Base-by-base conservation (phyloP, 805 yeast species). In the Pichia sporocuriosa region DNA sequence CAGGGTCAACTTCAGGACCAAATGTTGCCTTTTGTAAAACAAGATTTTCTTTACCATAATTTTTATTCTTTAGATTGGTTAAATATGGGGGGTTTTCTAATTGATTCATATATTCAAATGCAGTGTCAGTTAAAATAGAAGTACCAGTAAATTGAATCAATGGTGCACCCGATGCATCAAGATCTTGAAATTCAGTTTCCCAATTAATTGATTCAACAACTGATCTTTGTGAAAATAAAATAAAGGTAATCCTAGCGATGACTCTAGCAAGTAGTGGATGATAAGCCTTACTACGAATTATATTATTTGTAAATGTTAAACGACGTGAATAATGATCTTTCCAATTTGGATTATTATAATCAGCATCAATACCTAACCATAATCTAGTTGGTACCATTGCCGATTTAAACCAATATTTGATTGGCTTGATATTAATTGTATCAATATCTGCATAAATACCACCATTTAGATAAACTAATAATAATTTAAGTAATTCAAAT, bases 381-480 rank as follows among this genome's bases (percentile, higher is more conserved):
- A 48, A 17, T 50, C 44, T 43, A 31, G 52, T 47, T 16, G 38
- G 29, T 6, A 48, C 8, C 32, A 41, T 43, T 4, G 31, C 13
- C 8, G 56, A 48, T 19, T 47, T 45, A 42, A 49, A 53, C 65
- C 66, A 61, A 39, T 34, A 49, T 36, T 51, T 55, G 15, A 61
- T 40, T 6, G 80, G 80, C 44, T 70, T 77, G 44, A 72, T 64
- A 19, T 78, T 71, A 42, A 60, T 65, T 1, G 83, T 77, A 53
- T 78, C 84, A 20, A 77, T 72, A 52, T 78, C 83, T 3, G 80
- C 70, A 51, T 78, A 78, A 5, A 74, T 70, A 20, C 84, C 84
- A 36, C 84, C 84, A 30, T 63, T 56, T 6, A 79, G 66, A 46
- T 54, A 75, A 4, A 76, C 48, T 4, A 75, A 63, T 42, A 76